Evolutionary conservation across 1,139 yeast species (phyloP).

Genomic region (Lodderomyces pseudojiufengensis): DNA sequence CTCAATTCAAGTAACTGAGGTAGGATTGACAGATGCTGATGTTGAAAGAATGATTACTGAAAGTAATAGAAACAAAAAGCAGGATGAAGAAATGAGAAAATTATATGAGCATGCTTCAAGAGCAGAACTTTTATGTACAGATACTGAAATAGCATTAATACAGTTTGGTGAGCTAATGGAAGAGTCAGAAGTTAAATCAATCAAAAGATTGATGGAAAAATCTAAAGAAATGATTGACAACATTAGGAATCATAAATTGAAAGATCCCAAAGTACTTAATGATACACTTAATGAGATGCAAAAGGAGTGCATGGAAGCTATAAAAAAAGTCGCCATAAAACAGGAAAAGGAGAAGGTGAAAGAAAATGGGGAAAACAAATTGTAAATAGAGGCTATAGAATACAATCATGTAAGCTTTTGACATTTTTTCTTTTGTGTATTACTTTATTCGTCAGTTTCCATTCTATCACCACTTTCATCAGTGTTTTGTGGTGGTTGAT

Average conservation of each 20-base stretch:
- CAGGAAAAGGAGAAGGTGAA: constrained; percentile 20
- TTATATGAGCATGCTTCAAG: constrained; percentile 47
- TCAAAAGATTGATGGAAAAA: constrained; percentile 26
- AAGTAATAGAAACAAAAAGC: constrained; percentile 37
- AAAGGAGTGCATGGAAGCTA: constrained; percentile 46
- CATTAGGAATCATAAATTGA: constrained; percentile 33
- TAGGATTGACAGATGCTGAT: constrained; percentile 65
- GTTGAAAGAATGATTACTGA: constrained; percentile 55
- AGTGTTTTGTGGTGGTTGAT: constrained; percentile 3
- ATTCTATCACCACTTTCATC: constrained; percentile 32
- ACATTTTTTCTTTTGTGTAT: constrained; percentile 1
- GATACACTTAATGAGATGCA: constrained; percentile 49
- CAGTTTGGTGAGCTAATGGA: constrained; percentile 44
- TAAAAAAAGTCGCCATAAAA: constrained; percentile 49
- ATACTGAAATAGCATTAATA: constrained; percentile 48
- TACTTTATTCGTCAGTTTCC: constrained; percentile 49
- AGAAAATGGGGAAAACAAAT: constrained; percentile 7
- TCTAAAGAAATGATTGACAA: constrained; percentile 46
- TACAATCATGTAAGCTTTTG: too few species aligned
- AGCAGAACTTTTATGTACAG: constrained; percentile 55
- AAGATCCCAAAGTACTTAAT: constrained; percentile 37
- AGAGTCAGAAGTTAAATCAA: constrained; percentile 30
- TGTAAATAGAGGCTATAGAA: too few species aligned
- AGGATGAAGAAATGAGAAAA: constrained; percentile 40
- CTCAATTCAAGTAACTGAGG: constrained; percentile 66